Conservation (phyloP, 2,329 filamentous ascomycete genomes). For the Cladosporium sp. region DNA sequence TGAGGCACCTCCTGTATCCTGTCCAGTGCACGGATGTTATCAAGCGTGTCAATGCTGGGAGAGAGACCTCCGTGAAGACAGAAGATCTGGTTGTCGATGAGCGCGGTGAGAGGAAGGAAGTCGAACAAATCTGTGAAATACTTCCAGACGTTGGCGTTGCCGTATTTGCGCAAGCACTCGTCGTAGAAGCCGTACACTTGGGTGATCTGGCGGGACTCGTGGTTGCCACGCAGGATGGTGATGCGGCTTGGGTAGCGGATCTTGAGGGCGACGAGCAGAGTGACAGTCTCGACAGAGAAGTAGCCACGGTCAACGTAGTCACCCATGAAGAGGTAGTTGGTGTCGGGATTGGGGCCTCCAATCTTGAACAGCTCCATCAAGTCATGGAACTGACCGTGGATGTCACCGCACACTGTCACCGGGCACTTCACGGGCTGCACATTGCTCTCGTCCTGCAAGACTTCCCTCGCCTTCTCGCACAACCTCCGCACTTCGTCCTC, state of each 20-base stretch:
- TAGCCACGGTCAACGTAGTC: constrained; percentile 99
- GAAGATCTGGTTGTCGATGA: constrained; percentile 99
- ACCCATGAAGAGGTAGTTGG: constrained; percentile 99
- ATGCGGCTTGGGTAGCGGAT: constrained; percentile 97
- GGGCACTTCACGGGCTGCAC: constrained; percentile 99
- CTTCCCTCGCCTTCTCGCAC: constrained; percentile 97
- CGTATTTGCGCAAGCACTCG: constrained; percentile 97
- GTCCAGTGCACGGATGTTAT: constrained; percentile 93
- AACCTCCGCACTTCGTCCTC: constrained; percentile 94
- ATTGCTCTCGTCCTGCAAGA: constrained; percentile 96
- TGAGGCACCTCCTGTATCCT: constrained; percentile 98
- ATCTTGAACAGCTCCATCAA: constrained; percentile 99
- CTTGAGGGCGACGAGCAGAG: constrained; percentile 92
- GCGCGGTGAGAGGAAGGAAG: constrained; percentile 92
- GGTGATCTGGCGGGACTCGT: constrained; percentile 98
- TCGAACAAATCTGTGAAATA: constrained; percentile 99
- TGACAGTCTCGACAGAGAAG: constrained; percentile 98
- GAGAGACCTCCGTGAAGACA: constrained; percentile 96
- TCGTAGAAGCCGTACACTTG: constrained; percentile 99
- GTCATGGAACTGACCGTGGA: constrained; percentile 98
- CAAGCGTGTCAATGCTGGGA: constrained; percentile 92
- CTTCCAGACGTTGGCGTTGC: constrained; percentile 99
- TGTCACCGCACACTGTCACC: constrained; percentile 97
- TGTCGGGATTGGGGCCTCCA: constrained; percentile 95
- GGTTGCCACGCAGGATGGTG: constrained; percentile 97